Evolutionary conservation across 352 stramenopile species (phyloP), one percentile per base, ranked within the genome.

Genomic region (Pythium rishiriense): DNA sequence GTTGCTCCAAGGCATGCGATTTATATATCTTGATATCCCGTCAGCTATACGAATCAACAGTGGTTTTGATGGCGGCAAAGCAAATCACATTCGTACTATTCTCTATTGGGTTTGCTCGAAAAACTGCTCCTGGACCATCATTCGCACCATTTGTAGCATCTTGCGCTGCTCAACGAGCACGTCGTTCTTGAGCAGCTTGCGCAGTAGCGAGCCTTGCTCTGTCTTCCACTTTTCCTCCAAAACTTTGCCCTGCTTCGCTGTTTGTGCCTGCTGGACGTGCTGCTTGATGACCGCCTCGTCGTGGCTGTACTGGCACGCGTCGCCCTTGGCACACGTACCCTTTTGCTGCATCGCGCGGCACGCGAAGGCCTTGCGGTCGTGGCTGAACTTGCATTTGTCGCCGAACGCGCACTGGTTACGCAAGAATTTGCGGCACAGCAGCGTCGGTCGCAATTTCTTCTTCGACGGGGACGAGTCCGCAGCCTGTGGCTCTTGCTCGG

Each of bases 101-200:
- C 28, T 66, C 48, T 64, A 64, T 54, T 42, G 22, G 41, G 22
- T 26, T 3, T 39, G 47, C 62, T 71, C 49, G 70, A 68, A 59
- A 91, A 81, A 90, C 11, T 88, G 60, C 53, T 82, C 78, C 41
- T 66, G 56, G 4, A 92, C 79, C 33, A 93, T 57, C 65, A 70
- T 84, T 41, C 75, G 79, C 57, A 92, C 79, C 68, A 91, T 81
- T 68, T 94, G 80, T 52, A 94, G 74, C 70, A 93, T 87, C 53
- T 88, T 81, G 39, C 68, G 64, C 67, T 92, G 83, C 73, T 94
- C 85, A 15, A 73, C 54, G 55, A 72, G 60, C 24, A 94, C 78
- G 63, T 94, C 83, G 29, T 82, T 88, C 24, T 85, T 69, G 33
- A 94, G 74, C 51, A 94, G 57, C 61, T 91, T 90, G 41, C 84